A percentile compares a stretch with the other conserved stretches of the same genome.
Conservation (phyloP, 2,329 filamentous ascomycete genomes). For the Xylaria sp. region DNA sequence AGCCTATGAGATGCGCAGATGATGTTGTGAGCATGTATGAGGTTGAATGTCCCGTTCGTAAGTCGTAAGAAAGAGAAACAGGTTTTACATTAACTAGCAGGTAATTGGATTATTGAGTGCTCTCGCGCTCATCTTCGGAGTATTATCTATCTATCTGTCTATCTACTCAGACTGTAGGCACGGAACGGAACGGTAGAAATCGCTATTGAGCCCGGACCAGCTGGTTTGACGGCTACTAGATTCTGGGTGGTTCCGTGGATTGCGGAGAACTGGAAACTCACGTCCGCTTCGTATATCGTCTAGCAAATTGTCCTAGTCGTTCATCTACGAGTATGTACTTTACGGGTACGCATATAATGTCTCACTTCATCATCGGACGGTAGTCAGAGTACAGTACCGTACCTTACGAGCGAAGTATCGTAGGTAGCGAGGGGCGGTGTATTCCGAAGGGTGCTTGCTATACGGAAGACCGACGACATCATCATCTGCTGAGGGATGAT, state of each 20-base stretch:
- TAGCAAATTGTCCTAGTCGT: neutral
- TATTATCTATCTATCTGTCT: too few relatives aligned
- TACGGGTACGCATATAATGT: neutral
- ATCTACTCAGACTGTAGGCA: too few relatives aligned
- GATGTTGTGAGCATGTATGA: too few relatives aligned
- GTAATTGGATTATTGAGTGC: too few relatives aligned
- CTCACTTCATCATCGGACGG: neutral
- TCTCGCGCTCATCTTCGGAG: too few relatives aligned
- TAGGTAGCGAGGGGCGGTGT: neutral
- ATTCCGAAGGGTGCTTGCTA: neutral
- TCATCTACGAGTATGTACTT: neutral
- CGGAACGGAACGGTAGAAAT: neutral
- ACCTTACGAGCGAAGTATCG: too few relatives aligned
- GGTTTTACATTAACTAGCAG: too few relatives aligned
- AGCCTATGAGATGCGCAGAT: too few relatives aligned
- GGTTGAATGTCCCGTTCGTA: too few relatives aligned
- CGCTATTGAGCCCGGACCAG: neutral
- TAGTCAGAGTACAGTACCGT: too few relatives aligned
- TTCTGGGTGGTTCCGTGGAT: neutral
- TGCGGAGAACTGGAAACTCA: neutral
- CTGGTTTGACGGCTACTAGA: neutral
- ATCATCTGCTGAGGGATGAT: neutral
- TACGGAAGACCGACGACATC: neutral
- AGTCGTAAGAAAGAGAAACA: too few relatives aligned
- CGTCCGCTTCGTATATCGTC: neutral